Percentiles rank a stretch among this genome's conserved stretches.
These are phyloP conservation scores for Bipolaris cookei DNA, from an alignment of 2,329 filamentous ascomycete species.

Conservation along the genomic window DNA sequence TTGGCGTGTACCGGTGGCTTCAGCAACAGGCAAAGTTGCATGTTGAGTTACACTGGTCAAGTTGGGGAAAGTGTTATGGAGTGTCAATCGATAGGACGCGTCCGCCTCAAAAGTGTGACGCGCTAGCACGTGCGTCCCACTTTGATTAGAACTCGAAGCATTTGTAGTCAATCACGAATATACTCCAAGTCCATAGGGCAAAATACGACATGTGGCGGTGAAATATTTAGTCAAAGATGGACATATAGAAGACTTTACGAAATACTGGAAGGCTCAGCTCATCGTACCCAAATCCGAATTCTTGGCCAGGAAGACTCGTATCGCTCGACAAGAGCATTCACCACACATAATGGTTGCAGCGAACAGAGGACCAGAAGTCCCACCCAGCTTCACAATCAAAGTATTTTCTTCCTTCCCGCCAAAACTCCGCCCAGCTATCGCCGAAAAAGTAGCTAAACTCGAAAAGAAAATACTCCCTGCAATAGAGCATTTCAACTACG, in stretches of 20 bases:
- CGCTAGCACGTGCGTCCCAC: conserved; percentile 30
- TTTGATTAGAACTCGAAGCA: neutral
- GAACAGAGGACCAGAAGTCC: neutral
- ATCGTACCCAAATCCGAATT: neutral
- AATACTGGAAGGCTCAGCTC: neutral
- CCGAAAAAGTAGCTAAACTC: conserved; percentile 39
- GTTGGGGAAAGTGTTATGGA: neutral
- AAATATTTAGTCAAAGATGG: neutral
- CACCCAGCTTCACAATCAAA: conserved; percentile 20
- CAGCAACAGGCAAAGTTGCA: neutral
- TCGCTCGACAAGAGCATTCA: too few relatives aligned
- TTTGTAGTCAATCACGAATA: neutral
- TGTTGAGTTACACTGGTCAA: conserved; percentile 1
- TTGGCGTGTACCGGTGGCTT: neutral
- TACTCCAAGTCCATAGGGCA: neutral
- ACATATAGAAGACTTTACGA: neutral
- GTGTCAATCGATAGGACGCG: conserved; percentile 9
- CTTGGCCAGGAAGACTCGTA: too few relatives aligned
- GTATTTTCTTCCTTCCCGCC: conserved; percentile 25
- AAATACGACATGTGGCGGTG: neutral
- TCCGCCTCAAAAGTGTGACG: conserved; percentile 16
- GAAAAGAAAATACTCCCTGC: conserved; percentile 60
- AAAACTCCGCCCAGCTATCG: conserved; percentile 28
- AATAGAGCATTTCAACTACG: conserved; percentile 59
- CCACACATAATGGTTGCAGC: conserved; percentile 10